A percentile compares a stretch with the other conserved stretches of the same genome.
phyloP scores from a whole-genome alignment of 2,329 filamentous ascomycete species.

The Diplodia intermedia region DNA sequence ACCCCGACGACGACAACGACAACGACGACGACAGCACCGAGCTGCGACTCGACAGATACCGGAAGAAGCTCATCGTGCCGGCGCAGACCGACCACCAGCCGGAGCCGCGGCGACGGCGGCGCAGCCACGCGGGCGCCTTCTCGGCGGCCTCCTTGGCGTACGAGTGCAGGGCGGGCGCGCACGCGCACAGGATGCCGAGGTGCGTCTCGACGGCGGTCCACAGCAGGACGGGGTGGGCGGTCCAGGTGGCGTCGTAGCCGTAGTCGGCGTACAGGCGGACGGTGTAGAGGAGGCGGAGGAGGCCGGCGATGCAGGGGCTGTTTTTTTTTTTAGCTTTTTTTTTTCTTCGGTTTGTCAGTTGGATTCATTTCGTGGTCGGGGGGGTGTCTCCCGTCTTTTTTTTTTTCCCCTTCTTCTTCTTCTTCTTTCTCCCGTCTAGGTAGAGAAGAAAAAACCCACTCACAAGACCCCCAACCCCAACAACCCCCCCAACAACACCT shows the following conservation, averaged over 20 bases:
- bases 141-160: slow-evolving; percentile 39
- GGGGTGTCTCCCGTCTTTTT: too few species aligned
- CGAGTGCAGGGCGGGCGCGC: slow-evolving; percentile 52
- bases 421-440: too few species aligned
- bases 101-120: background rate
- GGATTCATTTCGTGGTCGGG: too few species aligned
- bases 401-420: background rate
- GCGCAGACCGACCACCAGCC: background rate
- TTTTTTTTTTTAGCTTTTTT: too few species aligned
- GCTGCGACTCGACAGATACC: background rate
- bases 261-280: slow-evolving; percentile 45
- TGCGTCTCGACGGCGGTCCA: slow-evolving; percentile 53
- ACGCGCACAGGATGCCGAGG: slow-evolving; percentile 53
- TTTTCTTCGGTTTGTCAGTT: too few species aligned
- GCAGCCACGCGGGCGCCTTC: background rate
- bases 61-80: background rate
- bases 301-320: slow-evolving; percentile 46
- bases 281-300: slow-evolving; percentile 48
- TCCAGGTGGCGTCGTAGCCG: slow-evolving; percentile 52
- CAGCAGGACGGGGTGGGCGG: slow-evolving; percentile 48
- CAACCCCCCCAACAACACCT: slow-evolving; percentile 54
- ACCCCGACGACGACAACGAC: background rate
- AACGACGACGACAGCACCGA: background rate
- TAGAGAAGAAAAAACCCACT: slow-evolving; percentile 13
- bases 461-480: slow-evolving; percentile 54